Percentiles rank a stretch among this genome's conserved stretches.
Evolutionary conservation across 495 filamentous ascomycete species (phyloP).

Genomic region (Neurospora sp.): DNA sequence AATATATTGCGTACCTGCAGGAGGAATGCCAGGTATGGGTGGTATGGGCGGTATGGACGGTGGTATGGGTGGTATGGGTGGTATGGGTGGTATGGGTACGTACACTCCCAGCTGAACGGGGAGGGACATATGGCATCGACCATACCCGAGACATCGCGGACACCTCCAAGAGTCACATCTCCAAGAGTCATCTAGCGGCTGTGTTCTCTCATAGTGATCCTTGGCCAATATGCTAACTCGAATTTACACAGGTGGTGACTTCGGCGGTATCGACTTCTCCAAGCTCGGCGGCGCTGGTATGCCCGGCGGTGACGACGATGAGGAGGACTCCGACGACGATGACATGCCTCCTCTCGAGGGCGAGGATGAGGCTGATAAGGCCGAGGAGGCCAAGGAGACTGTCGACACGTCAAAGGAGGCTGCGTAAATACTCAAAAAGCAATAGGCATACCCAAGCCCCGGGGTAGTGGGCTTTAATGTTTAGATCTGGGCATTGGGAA

Average conservation of each 20-base stretch:
- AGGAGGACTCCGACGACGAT: conserved; percentile 44
- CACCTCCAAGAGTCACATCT: not conserved
- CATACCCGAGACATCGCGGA: conserved; percentile 3
- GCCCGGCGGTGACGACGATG: conserved; percentile 43
- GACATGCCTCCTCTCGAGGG: conserved; percentile 34
- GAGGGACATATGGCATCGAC: not conserved
- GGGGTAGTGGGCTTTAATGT: not conserved
- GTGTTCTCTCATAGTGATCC: not conserved
- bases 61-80: conserved; percentile 5
- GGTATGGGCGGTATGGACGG: conserved; percentile 3
- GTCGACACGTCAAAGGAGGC: conserved; percentile 13
- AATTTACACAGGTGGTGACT: conserved; percentile 39
- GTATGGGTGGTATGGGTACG: conserved; percentile 40
- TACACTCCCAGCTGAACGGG: conserved; percentile 7
- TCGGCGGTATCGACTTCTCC: conserved; percentile 77
- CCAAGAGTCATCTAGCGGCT: not conserved
- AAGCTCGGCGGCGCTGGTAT: conserved; percentile 64
- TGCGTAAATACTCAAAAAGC: conserved; percentile 9
- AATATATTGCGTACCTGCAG: conserved; percentile 12
- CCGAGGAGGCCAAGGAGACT: conserved; percentile 22
- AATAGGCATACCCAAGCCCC: not conserved
- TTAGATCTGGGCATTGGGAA: not conserved
- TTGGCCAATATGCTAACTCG: conserved; percentile 1
- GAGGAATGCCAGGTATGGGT: conserved; percentile 39
- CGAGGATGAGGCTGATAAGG: conserved; percentile 29